Conservation (phyloP, 2,329 filamentous ascomycete genomes). For the Penicillium hesseltinei region DNA sequence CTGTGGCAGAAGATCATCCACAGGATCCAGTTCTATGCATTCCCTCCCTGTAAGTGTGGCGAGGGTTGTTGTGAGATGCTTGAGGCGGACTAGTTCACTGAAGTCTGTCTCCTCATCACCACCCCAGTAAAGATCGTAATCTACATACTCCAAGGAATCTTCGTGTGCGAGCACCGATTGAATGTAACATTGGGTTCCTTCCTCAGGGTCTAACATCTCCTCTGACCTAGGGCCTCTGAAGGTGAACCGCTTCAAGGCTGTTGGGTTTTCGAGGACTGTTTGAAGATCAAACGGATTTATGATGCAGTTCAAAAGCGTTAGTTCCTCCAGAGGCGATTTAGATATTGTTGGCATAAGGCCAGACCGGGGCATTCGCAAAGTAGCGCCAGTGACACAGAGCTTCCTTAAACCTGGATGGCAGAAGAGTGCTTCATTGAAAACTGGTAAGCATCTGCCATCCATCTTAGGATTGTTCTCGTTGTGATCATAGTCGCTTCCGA, state of each 20-base stretch:
- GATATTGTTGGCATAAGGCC: neutral
- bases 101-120: neutral
- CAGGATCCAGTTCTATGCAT: neutral
- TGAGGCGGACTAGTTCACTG: neutral
- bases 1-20: neutral
- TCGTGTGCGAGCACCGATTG: neutral
- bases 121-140: conserved; percentile 10
- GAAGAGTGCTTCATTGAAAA: conserved; percentile 1
- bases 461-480: neutral
- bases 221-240: neutral
- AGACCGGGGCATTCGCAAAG: neutral
- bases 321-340: conserved; percentile 4
- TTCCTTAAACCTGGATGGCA: conserved; percentile 1
- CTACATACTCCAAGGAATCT: neutral
- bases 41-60: neutral
- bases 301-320: conserved; percentile 5
- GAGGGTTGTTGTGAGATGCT: conserved; percentile 9
- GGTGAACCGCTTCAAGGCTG: conserved; percentile 5
- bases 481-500: conserved; percentile 4
- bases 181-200: neutral
- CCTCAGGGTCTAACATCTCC: neutral
- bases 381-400: conserved; percentile 7
- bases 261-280: neutral
- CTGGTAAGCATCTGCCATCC: neutral
- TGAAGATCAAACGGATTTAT: neutral